Evolutionary conservation across 352 stramenopile genomes (phyloP).

Genomic region (Pythium coloratum): DNA sequence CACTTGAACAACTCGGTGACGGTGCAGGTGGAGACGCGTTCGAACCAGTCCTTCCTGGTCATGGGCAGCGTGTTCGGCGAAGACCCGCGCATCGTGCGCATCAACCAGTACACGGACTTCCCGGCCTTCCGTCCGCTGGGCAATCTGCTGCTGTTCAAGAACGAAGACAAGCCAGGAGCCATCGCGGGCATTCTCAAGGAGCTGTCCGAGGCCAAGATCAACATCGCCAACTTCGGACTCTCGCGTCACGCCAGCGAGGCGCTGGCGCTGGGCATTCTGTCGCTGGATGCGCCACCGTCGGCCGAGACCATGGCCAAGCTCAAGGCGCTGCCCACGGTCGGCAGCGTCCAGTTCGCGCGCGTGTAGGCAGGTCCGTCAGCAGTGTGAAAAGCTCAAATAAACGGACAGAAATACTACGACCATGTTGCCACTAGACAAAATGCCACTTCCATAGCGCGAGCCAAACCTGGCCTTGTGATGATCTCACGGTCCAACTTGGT

Average conservation of each 20-base stretch:
- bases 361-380: conserved; percentile 34
- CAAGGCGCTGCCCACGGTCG: conserved; percentile 60
- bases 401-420: background rate
- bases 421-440: background rate
- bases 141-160: conserved; percentile 84
- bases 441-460: no score
- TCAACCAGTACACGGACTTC: conserved; percentile 86
- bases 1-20: conserved; percentile 81
- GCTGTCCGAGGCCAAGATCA: conserved; percentile 70
- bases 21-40: conserved; percentile 66
- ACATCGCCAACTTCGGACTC: conserved; percentile 86
- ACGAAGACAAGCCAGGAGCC: conserved; percentile 75
- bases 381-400: no score
- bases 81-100: conserved; percentile 73
- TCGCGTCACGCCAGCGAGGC: conserved; percentile 59
- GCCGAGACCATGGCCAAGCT: conserved; percentile 58
- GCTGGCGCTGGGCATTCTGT: conserved; percentile 70
- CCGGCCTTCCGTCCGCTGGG: conserved; percentile 75
- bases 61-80: conserved; percentile 84
- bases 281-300: conserved; percentile 60
- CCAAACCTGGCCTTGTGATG: no score
- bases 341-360: conserved; percentile 67
- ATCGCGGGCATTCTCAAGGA: conserved; percentile 76
- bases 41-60: conserved; percentile 55
- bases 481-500: no score